Evolutionary conservation across 768 basidiomycete genomes (phyloP).

Genomic region (Leucocoprinus leucothites): DNA sequence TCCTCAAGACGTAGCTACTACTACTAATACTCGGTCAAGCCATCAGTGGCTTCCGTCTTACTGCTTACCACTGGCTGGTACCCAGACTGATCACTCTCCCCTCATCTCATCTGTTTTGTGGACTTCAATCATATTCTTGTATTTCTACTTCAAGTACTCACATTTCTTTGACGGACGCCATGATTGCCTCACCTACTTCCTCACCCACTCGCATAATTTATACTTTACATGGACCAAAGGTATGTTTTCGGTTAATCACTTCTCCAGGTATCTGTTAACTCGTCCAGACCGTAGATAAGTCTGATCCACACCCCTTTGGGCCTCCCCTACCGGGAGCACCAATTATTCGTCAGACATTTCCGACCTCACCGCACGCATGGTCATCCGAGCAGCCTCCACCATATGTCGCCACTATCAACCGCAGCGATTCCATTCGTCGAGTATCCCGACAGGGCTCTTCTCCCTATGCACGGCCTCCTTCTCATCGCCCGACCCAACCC

Average conservation of each 20-base stretch:
- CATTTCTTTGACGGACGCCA: not conserved
- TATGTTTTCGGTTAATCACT: not conserved
- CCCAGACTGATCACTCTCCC: not conserved
- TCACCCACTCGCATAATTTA: not conserved
- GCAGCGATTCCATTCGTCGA: not conserved
- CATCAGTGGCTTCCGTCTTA: not conserved
- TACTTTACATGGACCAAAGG: slow-evolving; percentile 8
- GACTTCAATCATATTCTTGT: not conserved
- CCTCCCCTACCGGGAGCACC: not conserved
- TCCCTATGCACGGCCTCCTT: not conserved
- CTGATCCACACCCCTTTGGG: not conserved
- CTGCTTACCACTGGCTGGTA: slow-evolving; percentile 9
- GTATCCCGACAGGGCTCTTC: not conserved
- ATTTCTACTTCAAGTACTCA: not conserved
- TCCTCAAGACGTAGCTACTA: not conserved
- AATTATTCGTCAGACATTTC: not conserved
- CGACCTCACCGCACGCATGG: not conserved
- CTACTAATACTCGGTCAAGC: slow-evolving; percentile 7
- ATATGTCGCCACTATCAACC: not conserved
- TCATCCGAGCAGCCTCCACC: not conserved
- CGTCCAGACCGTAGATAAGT: not conserved
- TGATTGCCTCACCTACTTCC: not conserved
- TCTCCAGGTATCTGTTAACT: not conserved
- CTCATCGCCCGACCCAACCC: not conserved
- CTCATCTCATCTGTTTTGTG: not conserved